These are phyloP conservation scores for Eimeria falciformis DNA, from an alignment of 169 alveolate genomes.

Conservation along the genomic window DNA sequence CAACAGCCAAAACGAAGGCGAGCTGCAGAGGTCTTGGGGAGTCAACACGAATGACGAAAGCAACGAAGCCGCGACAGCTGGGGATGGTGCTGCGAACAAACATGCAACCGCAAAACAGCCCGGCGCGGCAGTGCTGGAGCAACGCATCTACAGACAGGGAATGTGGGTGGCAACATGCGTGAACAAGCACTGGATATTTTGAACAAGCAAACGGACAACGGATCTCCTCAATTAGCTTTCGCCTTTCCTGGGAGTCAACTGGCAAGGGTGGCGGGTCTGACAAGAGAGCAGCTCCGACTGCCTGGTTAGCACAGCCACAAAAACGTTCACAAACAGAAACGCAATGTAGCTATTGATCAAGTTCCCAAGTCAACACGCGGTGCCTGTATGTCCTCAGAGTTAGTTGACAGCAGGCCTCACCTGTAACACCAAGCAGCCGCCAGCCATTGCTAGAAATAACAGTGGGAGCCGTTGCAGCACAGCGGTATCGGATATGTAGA, in stretches of 20 bases:
- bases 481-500: slow-evolving; percentile 56
- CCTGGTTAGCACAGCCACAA: not conserved
- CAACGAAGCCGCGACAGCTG: slow-evolving; percentile 58
- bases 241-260: slow-evolving; percentile 45
- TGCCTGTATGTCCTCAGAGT: not conserved
- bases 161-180: too few species aligned
- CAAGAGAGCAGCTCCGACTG: slow-evolving; percentile 62
- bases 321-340: not conserved
- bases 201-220: slow-evolving; percentile 29
- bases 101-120: not conserved
- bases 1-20: slow-evolving; percentile 74
- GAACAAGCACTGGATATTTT: too few species aligned
- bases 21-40: slow-evolving; percentile 77
- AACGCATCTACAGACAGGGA: too few species aligned
- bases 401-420: not conserved
- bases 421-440: slow-evolving; percentile 75
- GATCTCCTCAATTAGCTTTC: slow-evolving; percentile 63
- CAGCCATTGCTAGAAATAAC: slow-evolving; percentile 70
- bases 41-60: slow-evolving; percentile 74
- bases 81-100: slow-evolving; percentile 54
- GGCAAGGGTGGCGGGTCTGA: slow-evolving; percentile 70
- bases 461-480: slow-evolving; percentile 76
- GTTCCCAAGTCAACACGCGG: not conserved
- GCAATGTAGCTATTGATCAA: not conserved
- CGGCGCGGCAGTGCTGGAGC: too few species aligned